Evolutionary conservation across 495 filamentous ascomycete species (phyloP), one percentile per base, ranked within the genome.

Genomic region (Xylaria venustula): DNA sequence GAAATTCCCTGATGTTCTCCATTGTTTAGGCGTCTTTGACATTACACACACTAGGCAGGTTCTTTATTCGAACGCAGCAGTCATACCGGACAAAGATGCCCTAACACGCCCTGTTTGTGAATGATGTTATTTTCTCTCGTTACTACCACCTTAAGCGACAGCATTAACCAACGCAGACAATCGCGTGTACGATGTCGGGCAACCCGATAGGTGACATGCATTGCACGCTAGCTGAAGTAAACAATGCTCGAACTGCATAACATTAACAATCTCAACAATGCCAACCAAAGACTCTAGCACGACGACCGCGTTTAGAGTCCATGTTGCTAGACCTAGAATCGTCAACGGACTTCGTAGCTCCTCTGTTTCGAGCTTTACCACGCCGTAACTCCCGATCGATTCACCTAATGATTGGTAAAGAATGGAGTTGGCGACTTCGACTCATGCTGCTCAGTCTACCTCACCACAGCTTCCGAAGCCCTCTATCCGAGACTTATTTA

Each of bases 401-500:
- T 37, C n/a, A 19, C 22, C 42, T 22, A 2, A 28, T 12, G 7
- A 40, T 41, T 6, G 20, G 12, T 44, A 11, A 42, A 41, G 20
- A 32, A 61, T 61, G 58, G 56, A 42, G 44, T 8, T n/a, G 30
- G 42, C 9, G 28, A 25, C 36, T 25, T 40, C 54, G 20, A 42
- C 36, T 36, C 28, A 7, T 1, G 2, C 58, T 1, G 9, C 17
- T 26, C 50, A 52, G 11, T 55, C 45, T 78, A 77, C 78, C 61
- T 68, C 40, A 75, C 81, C 1, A 44, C 54, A 26, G n/a, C 52
- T 15, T 14, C 58, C 54, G 30, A 51, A 50, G 22, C 66, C 75
- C 1, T 70, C 71, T 17, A 64, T 74, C 47, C 67, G 60, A 45
- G 68, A 78, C 49, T 81, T 97, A 7, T 92, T 96, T 68, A 73